Evolutionary conservation across 73 alveolate species (phyloP), one percentile per base, ranked within the genome.

Genomic region (Paraurostyla sp.): DNA sequence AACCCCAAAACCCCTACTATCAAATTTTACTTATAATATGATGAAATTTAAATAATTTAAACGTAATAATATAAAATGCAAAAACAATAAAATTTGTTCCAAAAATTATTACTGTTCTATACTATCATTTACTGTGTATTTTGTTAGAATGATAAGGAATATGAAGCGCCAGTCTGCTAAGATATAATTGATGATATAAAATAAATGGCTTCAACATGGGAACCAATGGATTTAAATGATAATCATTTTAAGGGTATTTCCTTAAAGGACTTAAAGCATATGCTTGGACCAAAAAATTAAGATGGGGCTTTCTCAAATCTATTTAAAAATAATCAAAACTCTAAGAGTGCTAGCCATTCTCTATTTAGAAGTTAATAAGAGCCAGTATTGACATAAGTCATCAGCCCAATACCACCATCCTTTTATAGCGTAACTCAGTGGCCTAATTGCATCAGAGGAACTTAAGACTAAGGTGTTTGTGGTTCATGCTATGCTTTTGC

Each of bases 401-500:
- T n/a, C n/a, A n/a, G n/a, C n/a, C n/a, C n/a, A n/a, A n/a, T 56
- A 16, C 73, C 73, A 13, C 38, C 13, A 9, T 16, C 9, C 40
- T 81, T 60, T 52, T 92, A 91, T 54, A 58, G 91, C 20, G 88
- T 92, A 16, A 58, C 33, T 38, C 62, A 76, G 32, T 86, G 92
- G 92, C 91, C 95, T 58, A 36, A 75, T 51, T 94, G 97, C 69
- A 68, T 91, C 41, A 41, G 65, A n/a, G 27, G 33, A 57, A 92
- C 93, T 59, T 91, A 96, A 51, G 84, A 96, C 52, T 93, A 96
- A 87, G 95, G 92, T 0, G 78, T 62, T 35, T 96, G 99, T 75
- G 97, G 97, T 0, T 88, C 96, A 20, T 96, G 99, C 83, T 96
- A 94, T 94, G 99, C 99, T 20, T 89, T 94, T 71, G 91, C 98